phyloP scores from a whole-genome alignment of 768 basidiomycete species.

The Strobilomyces confusus region DNA sequence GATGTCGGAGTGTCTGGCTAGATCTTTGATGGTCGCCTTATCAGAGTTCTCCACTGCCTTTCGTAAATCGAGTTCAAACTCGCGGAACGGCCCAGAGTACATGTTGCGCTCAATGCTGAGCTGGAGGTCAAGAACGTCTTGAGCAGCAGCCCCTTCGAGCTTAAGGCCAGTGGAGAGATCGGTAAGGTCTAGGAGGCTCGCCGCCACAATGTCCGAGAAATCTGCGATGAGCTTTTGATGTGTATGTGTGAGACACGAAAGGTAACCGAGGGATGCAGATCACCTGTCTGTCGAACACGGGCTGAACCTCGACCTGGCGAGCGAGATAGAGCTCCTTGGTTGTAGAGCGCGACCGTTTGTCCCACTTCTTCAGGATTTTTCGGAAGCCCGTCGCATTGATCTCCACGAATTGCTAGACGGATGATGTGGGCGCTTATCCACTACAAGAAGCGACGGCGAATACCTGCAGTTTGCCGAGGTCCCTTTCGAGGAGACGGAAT shows the following conservation, averaged over 20 bases:
- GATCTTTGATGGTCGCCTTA: conserved; percentile 56
- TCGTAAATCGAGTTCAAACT: conserved; percentile 83
- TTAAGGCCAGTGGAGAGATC: conserved; percentile 71
- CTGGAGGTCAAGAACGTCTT: conserved; percentile 72
- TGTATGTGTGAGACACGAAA: conserved; percentile 12
- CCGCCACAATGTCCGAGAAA: conserved; percentile 86
- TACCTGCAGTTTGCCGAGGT: conserved; percentile 94
- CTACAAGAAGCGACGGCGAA: conserved; percentile 11
- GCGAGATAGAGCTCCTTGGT: conserved; percentile 97
- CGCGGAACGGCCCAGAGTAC: conserved; percentile 72
- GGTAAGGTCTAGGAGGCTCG: conserved; percentile 74
- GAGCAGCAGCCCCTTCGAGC: conserved; percentile 75
- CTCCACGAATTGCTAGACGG: conserved; percentile 86
- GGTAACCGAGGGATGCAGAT: conserved; percentile 17
- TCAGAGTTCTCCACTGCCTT: conserved; percentile 70
- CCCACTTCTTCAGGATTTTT: conserved; percentile 98
- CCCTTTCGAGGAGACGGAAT: conserved; percentile 88
- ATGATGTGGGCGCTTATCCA: conserved; percentile 12
- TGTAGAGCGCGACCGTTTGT: conserved; percentile 90
- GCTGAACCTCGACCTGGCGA: conserved; percentile 98
- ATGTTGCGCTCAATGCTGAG: conserved; percentile 58
- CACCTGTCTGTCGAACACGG: conserved; percentile 93
- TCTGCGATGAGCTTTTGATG: conserved; percentile 80
- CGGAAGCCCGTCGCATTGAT: conserved; percentile 96
- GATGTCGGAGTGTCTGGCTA: conserved; percentile 65